Evolutionary conservation across 768 basidiomycete species (phyloP).

Genomic region (Leccinellum albellum): DNA sequence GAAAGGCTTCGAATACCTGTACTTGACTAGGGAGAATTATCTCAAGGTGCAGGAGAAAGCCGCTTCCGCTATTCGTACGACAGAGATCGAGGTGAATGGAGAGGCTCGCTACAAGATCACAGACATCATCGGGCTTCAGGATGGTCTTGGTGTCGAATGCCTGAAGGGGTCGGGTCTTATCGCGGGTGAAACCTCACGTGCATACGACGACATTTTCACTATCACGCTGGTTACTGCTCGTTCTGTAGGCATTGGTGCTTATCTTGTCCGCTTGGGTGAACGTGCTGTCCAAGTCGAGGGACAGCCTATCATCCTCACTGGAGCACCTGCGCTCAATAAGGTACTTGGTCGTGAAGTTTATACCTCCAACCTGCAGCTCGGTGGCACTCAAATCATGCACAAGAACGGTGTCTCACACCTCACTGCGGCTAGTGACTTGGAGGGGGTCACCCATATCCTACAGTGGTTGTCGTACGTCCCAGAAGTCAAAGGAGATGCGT

Average conservation of each 20-base stretch:
- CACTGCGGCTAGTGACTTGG: constrained; percentile 90
- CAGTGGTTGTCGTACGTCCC: constrained; percentile 96
- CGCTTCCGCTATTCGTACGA: constrained; percentile 68
- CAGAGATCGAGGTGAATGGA: constrained; percentile 81
- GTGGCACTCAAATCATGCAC: constrained; percentile 99
- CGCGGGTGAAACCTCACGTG: constrained; percentile 96
- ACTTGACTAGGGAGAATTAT: constrained; percentile 89
- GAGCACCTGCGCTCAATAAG: constrained; percentile 95
- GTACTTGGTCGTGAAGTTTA: constrained; percentile 98
- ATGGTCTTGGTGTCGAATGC: constrained; percentile 95
- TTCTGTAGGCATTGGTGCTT: constrained; percentile 98
- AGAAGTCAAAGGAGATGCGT: constrained; percentile 68
- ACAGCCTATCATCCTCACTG: constrained; percentile 98
- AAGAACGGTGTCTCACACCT: constrained; percentile 99
- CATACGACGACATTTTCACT: constrained; percentile 99
- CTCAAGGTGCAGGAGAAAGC: constrained; percentile 88
- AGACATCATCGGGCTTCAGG: constrained; percentile 94
- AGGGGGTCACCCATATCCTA: constrained; percentile 91
- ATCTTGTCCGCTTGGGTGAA: constrained; percentile 96
- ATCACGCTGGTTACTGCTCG: constrained; percentile 98
- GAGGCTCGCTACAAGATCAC: constrained; percentile 93
- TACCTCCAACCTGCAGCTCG: constrained; percentile 96
- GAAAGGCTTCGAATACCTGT: constrained; percentile 95
- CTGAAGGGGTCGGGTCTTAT: constrained; percentile 96
- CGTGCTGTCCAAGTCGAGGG: constrained; percentile 98